phyloP scores from a whole-genome alignment of 129 eudicot genomes.

The Flaveria robusta region DNA sequence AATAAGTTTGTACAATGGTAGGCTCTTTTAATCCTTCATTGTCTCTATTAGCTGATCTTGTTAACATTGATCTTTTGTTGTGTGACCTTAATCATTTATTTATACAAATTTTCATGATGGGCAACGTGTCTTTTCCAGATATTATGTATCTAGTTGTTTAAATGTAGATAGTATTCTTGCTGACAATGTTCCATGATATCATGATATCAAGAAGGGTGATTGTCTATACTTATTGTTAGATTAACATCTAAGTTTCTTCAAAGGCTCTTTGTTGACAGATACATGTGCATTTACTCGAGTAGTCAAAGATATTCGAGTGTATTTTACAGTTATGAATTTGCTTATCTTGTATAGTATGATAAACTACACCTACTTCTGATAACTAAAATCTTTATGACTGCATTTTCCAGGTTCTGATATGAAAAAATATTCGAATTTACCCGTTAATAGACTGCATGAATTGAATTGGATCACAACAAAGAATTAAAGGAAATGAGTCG shows the following conservation, averaged over 20 bases:
- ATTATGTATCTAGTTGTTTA: neutral
- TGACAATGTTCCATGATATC: neutral
- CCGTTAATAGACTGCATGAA: neutral
- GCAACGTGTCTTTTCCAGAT: neutral
- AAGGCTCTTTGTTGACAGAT: neutral
- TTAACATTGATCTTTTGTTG: neutral
- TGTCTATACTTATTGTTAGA: neutral
- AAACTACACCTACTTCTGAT: neutral
- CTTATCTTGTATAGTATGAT: slow-evolving; percentile 18
- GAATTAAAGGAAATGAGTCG: neutral
- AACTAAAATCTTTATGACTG: neutral
- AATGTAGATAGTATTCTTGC: neutral
- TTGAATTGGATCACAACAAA: slow-evolving; percentile 6
- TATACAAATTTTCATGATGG: neutral
- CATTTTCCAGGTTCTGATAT: slow-evolving; percentile 20
- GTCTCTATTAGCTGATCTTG: slow-evolving; percentile 22
- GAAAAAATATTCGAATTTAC: neutral
- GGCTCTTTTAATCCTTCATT: slow-evolving; percentile 24
- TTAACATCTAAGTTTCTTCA: neutral
- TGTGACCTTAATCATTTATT: neutral
- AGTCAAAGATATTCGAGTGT: neutral
- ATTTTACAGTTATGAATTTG: slow-evolving; percentile 3
- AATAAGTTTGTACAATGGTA: slow-evolving; percentile 24
- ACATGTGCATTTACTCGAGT: neutral
- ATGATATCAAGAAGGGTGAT: neutral